Evolutionary conservation across 257 asterid species (phyloP), one percentile per base, ranked within the genome.

Genomic region (Parsonsia alboflavescens): DNA sequence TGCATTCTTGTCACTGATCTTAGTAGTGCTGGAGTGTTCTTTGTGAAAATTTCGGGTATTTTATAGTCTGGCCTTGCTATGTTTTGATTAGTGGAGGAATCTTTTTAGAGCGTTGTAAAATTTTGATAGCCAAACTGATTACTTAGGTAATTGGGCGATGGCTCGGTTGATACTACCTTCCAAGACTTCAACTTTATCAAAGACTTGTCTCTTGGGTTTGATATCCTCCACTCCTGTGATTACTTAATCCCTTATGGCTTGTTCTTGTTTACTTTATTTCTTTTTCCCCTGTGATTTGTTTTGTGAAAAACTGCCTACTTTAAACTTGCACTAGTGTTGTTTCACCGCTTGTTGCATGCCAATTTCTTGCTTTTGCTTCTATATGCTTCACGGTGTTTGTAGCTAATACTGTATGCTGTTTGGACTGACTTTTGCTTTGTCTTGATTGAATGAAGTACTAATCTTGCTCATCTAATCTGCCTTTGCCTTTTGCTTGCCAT

Each of bases 161-260:
- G 90, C 93, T 80, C 89, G 96, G 76, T 86, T 94, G 90, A 78
- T 94, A 84, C 83, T 92, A 66, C 97, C 96, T 63, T 87, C 85
- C 87, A 89, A 89, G 86, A 89, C 84, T 85, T 84, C 93, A 58
- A 84, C 82, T 85, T 86, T 90, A 49, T 90, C 99, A 7, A 88
- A 83, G 93, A 84, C 89, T 67, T 92, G 96, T 82, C 90, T 94
- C 83, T 75, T 88, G 88, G 96, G 95, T 82, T 89, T 88, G 79
- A 90, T 88, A 85, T 89, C 93, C 76, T 87, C 83, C 22, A 73
- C 93, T 69, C 91, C 96, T 77, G 96, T 94, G 96, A 88, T 84
- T 86, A 82, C 86, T 77, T 82, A 52, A 62, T 77, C 86, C 82
- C 80, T 71, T 74, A 21, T 74, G 63, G 7, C 71, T 74, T 45